Evolutionary conservation across 1,284 basidiomycete genomes (phyloP), one percentile per base, ranked within the genome.

Genomic region (Heterobasidion occidentale): DNA sequence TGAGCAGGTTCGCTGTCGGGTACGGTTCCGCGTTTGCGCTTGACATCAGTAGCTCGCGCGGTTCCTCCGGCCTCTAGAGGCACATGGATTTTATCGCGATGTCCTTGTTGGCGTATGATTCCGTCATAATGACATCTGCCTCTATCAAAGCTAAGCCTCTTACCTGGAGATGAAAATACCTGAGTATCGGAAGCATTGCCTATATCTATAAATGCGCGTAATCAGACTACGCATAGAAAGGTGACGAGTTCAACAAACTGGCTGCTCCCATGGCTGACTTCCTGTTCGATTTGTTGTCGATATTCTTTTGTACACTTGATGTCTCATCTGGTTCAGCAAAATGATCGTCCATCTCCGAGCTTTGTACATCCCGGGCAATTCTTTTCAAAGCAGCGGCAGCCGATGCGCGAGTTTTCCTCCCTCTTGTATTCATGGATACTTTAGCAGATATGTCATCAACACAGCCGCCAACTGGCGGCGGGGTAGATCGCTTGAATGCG

Each of bases 321-420:
- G 27, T 27, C 27, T 27, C 38, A n/a, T 42, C 38, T 7, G n/a
- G n/a, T 42, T 42, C 46, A 48, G 19, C 17, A 20, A 20, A 11
- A 14, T 11, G 9, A 48, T 19, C 46, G 19, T 33, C 46, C 11
- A 20, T 17, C 12, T 48, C 27, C 27, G 46, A 12, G 11, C 46
- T 48, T 51, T 51, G 49, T 27, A 14, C 11, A 15, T 36, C 17
- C 12, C 46, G 46, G 2, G 54, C 49, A 11, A 56, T 56, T 33
- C 17, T 56, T 45, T 52, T 52, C n/a, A 27, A 52, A 14, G 55
- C 55, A 6, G 51, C 45, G 5, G 19, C 51, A 17, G 55, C 55
- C 6, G 51, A 47, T 9, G 45, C 45, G 3, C 54, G 36, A 19
- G 36, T 51, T 9, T 47, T 27, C 36, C 54, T 51, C 11, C 49